Conservation (phyloP, 495 filamentous ascomycete species). For the Barbatosphaeria neglecta region DNA sequence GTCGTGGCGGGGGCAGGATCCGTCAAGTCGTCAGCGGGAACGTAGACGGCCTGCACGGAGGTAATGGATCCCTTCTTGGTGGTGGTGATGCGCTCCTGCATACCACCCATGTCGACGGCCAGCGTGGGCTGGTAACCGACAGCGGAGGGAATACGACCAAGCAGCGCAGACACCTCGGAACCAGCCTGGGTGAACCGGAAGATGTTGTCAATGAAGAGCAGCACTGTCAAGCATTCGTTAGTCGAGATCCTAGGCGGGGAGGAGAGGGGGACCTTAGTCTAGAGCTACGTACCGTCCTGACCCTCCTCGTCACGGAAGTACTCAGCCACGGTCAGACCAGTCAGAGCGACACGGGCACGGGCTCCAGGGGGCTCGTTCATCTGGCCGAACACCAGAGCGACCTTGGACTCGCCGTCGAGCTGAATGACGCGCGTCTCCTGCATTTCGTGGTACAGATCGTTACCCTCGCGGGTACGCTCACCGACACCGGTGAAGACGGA, state of each 20-base stretch:
- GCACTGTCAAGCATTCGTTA: conserved; percentile 42
- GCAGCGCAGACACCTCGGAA: conserved; percentile 98
- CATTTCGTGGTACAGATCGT: conserved; percentile 99
- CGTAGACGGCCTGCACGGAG: conserved; percentile 99
- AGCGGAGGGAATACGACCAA: conserved; percentile 99
- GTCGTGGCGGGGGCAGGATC: conserved; percentile 98
- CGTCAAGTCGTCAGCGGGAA: conserved; percentile 99
- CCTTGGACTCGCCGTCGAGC: conserved; percentile 98
- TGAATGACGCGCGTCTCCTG: conserved; percentile 99
- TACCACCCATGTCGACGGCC: conserved; percentile 98
- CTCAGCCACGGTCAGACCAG: conserved; percentile 79
- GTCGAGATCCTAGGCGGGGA: neutral
- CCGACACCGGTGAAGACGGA: conserved; percentile 99
- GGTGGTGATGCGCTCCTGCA: conserved; percentile 99
- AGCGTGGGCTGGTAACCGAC: conserved; percentile 99
- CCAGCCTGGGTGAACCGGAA: conserved; percentile 99
- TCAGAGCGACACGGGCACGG: conserved; percentile 98
- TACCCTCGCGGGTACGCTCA: conserved; percentile 99
- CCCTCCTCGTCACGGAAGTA: conserved; percentile 97
- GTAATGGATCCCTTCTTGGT: conserved; percentile 99
- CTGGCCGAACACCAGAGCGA: conserved; percentile 98
- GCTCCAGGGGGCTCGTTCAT: conserved; percentile 99
- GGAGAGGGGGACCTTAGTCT: conserved; percentile 6
- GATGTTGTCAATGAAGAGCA: conserved; percentile 99
- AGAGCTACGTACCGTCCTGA: conserved; percentile 64